phyloP scores from a whole-genome alignment of 2,329 filamentous ascomycete species.

The Fusarium sp. region DNA sequence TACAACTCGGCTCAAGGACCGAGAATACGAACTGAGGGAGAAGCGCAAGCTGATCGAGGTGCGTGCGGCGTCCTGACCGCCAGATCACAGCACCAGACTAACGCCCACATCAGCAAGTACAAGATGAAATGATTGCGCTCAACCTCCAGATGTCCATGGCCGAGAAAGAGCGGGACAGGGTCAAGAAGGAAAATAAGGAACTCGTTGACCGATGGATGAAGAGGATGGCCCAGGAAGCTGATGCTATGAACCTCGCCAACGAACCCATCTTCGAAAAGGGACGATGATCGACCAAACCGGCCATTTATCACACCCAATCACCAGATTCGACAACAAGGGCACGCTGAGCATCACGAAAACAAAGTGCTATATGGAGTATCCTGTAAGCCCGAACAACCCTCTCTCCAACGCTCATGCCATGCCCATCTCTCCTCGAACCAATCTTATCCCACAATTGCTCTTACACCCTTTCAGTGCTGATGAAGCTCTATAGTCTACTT shows the following conservation, averaged over 20 bases:
- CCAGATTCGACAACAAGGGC: conserved; percentile 13
- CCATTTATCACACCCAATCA: conserved; percentile 7
- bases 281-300: conserved; percentile 37
- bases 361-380: conserved; percentile 53
- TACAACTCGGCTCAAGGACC: conserved; percentile 79
- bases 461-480: conserved; percentile 50
- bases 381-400: conserved; percentile 49
- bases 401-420: conserved; percentile 40
- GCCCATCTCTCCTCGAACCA: conserved; percentile 34
- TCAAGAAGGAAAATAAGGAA: conserved; percentile 88
- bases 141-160: conserved; percentile 91
- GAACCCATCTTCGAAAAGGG: conserved; percentile 59
- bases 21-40: conserved; percentile 86
- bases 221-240: conserved; percentile 87
- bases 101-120: conserved; percentile 74
- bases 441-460: conserved; percentile 37
- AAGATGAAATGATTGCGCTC: conserved; percentile 92
- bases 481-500: conserved; percentile 63
- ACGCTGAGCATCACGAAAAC: conserved; percentile 35
- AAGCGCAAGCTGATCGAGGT: conserved; percentile 89
- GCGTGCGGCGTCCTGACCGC: conserved; percentile 19
- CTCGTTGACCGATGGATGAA: conserved; percentile 94
- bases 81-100: conserved; percentile 5
- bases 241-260: conserved; percentile 84
- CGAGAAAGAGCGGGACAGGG: conserved; percentile 80